A percentile compares a stretch with the other conserved stretches of the same genome.
Evolutionary conservation across 306 rosid species (phyloP).

Genomic region (Ochetophila trinervis): DNA sequence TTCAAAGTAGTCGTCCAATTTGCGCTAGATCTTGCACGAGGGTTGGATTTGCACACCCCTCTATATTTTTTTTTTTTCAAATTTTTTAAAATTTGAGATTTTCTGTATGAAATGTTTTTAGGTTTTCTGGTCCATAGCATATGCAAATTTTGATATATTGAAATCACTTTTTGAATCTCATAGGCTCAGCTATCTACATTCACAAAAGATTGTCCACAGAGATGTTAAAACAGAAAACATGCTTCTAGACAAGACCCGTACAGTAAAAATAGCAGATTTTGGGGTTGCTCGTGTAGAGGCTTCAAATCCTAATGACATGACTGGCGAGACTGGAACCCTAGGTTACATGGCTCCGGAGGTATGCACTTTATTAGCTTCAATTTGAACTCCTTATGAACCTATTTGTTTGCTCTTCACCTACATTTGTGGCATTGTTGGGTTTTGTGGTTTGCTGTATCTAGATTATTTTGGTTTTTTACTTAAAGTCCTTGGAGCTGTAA

Average conservation of each 20-base stretch:
- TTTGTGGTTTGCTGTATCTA: conserved; percentile 5
- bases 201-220: conserved; percentile 85
- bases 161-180: conserved; percentile 24
- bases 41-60: conserved; percentile 58
- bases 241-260: conserved; percentile 94
- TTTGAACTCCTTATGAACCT: conserved; percentile 5
- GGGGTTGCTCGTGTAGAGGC: conserved; percentile 99
- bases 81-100: neutral
- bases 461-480: conserved; percentile 5
- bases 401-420: neutral
- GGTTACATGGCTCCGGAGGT: conserved; percentile 99
- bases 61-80: conserved; percentile 27
- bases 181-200: conserved; percentile 95
- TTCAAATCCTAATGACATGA: conserved; percentile 98
- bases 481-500: conserved; percentile 9
- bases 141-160: conserved; percentile 6
- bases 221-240: conserved; percentile 98
- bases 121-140: neutral
- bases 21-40: conserved; percentile 97
- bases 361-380: conserved; percentile 25
- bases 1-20: conserved; percentile 96
- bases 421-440: neutral
- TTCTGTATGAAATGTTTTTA: neutral
- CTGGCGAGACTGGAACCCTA: conserved; percentile 96
- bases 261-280: conserved; percentile 88